Evolutionary conservation across 345 rosid species (phyloP).

Genomic region (Eutrema heterophyllum): DNA sequence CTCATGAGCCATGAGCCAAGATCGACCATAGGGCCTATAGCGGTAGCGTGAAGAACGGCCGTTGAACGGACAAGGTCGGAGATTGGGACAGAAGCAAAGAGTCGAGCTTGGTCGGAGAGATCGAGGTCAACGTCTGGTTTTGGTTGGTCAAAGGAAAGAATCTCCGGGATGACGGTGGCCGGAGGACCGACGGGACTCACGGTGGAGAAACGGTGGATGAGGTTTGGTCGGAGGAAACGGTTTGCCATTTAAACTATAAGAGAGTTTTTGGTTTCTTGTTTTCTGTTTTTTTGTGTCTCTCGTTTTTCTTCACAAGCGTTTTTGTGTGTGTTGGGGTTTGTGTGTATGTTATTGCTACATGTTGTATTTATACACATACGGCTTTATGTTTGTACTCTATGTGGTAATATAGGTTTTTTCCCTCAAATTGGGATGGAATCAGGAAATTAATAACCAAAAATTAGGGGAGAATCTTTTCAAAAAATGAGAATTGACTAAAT

Average conservation of each 20-base stretch:
- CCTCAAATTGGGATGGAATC: background rate
- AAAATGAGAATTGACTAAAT: conserved; percentile 7
- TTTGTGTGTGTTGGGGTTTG: conserved; percentile 17
- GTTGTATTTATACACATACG: conserved; percentile 3
- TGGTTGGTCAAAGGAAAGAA: conserved; percentile 23
- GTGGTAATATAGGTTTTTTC: background rate
- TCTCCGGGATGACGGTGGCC: conserved; percentile 25
- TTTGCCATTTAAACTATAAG: conserved; percentile 33
- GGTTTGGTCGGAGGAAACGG: conserved; percentile 34
- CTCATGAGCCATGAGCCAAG: conserved; percentile 68
- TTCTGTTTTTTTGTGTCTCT: background rate
- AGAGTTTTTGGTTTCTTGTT: conserved; percentile 1
- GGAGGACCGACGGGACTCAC: conserved; percentile 38
- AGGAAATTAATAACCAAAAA: background rate
- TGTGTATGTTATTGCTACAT: conserved; percentile 14
- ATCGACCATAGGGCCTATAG: conserved; percentile 61
- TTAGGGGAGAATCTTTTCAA: background rate
- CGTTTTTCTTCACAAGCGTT: conserved; percentile 2
- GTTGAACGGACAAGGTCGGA: conserved; percentile 50
- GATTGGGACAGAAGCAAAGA: conserved; percentile 45
- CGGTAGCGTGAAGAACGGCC: conserved; percentile 45
- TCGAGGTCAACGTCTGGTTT: conserved; percentile 41
- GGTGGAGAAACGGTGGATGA: conserved; percentile 37
- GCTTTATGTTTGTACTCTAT: background rate
- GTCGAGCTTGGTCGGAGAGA: conserved; percentile 43